phyloP scores from a whole-genome alignment of 2,329 filamentous ascomycete genomes.

The Penicillium occitanis region DNA sequence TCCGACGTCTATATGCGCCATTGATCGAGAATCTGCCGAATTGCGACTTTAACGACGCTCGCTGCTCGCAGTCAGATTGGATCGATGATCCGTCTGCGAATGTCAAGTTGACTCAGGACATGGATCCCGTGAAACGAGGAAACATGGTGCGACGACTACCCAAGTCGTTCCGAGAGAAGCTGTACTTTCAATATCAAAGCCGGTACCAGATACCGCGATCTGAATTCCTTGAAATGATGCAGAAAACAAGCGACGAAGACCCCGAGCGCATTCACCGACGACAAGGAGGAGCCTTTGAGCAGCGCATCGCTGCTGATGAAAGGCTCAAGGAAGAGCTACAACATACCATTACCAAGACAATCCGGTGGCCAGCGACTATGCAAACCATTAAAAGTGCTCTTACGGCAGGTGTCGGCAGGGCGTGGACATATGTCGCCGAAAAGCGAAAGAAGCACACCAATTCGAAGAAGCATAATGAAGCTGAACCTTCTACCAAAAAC shows the following conservation, averaged over 20 bases:
- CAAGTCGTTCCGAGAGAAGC: conserved; percentile 76
- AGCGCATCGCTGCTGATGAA: conserved; percentile 72
- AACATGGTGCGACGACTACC: conserved; percentile 97
- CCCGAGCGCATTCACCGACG: conserved; percentile 66
- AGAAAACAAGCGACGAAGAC: conserved; percentile 68
- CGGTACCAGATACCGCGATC: conserved; percentile 81
- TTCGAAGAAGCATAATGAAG: conserved; percentile 30
- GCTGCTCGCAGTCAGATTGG: conserved; percentile 61
- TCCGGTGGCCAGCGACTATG: conserved; percentile 85
- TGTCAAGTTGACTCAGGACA: conserved; percentile 75
- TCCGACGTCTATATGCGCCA: conserved; percentile 85
- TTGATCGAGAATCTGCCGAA: conserved; percentile 90
- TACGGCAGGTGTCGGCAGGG: conserved; percentile 71
- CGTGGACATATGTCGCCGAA: conserved; percentile 75
- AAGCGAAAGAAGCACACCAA: conserved; percentile 67
- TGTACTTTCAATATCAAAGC: conserved; percentile 94
- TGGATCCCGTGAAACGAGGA: conserved; percentile 84
- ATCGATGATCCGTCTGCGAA: conserved; percentile 63
- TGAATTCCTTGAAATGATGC: conserved; percentile 83
- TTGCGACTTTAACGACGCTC: conserved; percentile 69
- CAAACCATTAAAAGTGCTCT: conserved; percentile 83
- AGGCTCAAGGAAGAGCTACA: conserved; percentile 69
- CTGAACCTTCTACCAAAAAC: background rate
- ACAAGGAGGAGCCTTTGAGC: conserved; percentile 82
- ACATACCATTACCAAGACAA: conserved; percentile 78